A percentile compares a stretch with the other conserved stretches of the same genome.
These are phyloP conservation scores for Panus rudis DNA, from an alignment of 768 basidiomycete species.

Conservation along the genomic window DNA sequence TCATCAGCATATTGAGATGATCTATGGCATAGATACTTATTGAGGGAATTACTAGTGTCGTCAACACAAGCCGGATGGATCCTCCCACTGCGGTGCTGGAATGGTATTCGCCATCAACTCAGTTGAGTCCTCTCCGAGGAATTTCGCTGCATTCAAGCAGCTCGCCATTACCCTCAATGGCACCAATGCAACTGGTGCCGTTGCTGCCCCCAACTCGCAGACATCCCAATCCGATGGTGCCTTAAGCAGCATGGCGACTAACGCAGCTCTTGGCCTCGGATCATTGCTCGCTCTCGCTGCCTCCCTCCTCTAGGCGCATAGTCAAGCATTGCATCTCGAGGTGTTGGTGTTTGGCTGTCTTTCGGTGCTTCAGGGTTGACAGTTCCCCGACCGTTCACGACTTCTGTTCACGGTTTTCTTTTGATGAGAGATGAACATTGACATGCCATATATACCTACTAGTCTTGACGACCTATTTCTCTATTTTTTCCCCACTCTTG, in stretches of 20 bases:
- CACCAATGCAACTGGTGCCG: slow-evolving; percentile 30
- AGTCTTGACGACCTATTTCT: too few species aligned
- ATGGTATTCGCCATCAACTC: slow-evolving; percentile 50
- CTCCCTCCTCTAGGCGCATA: slow-evolving; percentile 14
- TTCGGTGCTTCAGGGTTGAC: too few species aligned
- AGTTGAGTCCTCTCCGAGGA: slow-evolving; percentile 39
- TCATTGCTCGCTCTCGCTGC: slow-evolving; percentile 17
- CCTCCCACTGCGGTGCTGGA: slow-evolving; percentile 29
- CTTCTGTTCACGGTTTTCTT: too few species aligned
- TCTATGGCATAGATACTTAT: slow-evolving; percentile 33
- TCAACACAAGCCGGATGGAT: slow-evolving; percentile 26
- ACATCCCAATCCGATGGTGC: slow-evolving; percentile 8
- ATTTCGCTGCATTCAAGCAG: slow-evolving; percentile 50
- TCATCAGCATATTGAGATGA: not conserved
- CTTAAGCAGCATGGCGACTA: slow-evolving; percentile 6
- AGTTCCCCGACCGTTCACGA: too few species aligned
- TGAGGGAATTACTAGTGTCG: slow-evolving; percentile 33
- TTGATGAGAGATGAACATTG: too few species aligned
- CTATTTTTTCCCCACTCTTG: too few species aligned
- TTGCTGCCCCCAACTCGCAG: slow-evolving; percentile 7
- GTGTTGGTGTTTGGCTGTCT: not conserved
- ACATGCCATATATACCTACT: too few species aligned
- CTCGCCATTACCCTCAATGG: slow-evolving; percentile 51
- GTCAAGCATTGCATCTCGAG: not conserved
- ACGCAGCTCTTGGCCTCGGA: slow-evolving; percentile 16